phyloP scores from a whole-genome alignment of 2,329 filamentous ascomycete genomes.

The Colletotrichum truncatum region DNA sequence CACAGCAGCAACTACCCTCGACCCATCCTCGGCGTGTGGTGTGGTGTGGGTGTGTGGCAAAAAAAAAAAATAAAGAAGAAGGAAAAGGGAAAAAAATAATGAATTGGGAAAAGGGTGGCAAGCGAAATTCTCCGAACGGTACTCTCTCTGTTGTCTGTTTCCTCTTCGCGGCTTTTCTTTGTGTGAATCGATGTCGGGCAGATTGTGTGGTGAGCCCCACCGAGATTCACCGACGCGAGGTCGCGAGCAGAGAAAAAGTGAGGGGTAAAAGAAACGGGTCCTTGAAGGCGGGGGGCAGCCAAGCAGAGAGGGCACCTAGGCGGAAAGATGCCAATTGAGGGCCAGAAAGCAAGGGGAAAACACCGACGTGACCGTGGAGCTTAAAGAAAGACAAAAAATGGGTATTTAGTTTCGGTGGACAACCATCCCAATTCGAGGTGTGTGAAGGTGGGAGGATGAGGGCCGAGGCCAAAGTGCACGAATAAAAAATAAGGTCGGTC shows the following conservation, averaged over 20 bases:
- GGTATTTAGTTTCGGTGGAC: conserved; percentile 16
- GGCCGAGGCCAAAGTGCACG: conserved; percentile 30
- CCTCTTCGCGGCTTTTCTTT: conserved; percentile 20
- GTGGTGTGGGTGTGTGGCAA: conserved; percentile 1
- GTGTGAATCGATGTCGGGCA: conserved; percentile 28
- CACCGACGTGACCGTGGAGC: neutral
- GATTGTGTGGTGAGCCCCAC: conserved; percentile 32
- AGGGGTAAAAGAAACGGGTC: conserved; percentile 31
- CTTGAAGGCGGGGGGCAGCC: conserved; percentile 18
- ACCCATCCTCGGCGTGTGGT: conserved; percentile 27
- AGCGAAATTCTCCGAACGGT: neutral
- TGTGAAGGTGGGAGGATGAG: conserved; percentile 30
- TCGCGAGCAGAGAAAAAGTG: conserved; percentile 27
- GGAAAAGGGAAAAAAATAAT: neutral
- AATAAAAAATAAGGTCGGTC: conserved; percentile 33
- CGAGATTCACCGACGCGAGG: conserved; percentile 34
- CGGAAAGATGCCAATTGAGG: conserved; percentile 20
- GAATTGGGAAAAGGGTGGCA: neutral
- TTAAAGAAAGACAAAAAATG: conserved; percentile 5
- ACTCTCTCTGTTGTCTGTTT: conserved; percentile 5
- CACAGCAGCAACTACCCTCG: conserved; percentile 26
- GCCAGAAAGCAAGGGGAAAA: neutral
- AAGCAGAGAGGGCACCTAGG: conserved; percentile 21
- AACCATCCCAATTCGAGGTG: conserved; percentile 21
- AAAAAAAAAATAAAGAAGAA: neutral